Conservation (phyloP, 352 stramenopile species). For the Globisporangium recalcitrans region DNA sequence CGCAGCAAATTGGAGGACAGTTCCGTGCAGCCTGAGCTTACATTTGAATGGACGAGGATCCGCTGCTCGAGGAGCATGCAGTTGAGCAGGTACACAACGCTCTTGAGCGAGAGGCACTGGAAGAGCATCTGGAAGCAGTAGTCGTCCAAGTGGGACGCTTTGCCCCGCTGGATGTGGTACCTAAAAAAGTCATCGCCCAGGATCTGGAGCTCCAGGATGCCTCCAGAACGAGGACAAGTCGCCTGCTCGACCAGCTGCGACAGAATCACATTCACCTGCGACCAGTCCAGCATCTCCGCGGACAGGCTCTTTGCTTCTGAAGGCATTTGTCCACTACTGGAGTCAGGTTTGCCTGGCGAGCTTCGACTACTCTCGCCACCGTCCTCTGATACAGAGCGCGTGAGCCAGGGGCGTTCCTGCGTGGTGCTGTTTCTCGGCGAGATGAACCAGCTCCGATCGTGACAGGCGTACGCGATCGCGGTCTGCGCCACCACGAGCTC, state of each 20-base stretch:
- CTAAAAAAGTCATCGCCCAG: constrained; percentile 36
- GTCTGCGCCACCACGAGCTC: constrained; percentile 32
- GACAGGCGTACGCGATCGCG: constrained; percentile 40
- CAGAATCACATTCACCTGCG: constrained; percentile 19
- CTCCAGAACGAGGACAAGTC: constrained; percentile 26
- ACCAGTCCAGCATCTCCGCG: background rate
- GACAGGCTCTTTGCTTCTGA: background rate
- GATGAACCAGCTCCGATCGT: constrained; percentile 50
- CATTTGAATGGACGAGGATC: constrained; percentile 74
- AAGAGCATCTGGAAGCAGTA: constrained; percentile 80
- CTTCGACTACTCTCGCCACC: background rate
- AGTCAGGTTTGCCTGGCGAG: background rate
- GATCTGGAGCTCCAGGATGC: constrained; percentile 33
- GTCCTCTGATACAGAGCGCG: background rate
- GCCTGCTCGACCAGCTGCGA: constrained; percentile 30
- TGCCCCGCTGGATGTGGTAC: constrained; percentile 59
- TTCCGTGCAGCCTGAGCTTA: constrained; percentile 22
- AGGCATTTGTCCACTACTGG: background rate
- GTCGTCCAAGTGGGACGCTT: constrained; percentile 60
- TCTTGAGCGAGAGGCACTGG: constrained; percentile 73
- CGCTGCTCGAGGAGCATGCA: constrained; percentile 82
- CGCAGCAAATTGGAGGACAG: background rate
- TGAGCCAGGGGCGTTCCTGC: background rate
- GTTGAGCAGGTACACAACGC: constrained; percentile 78
- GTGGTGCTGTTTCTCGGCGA: constrained; percentile 31